Conservation (phyloP, 768 basidiomycete species). For the Suillus americanus region DNA sequence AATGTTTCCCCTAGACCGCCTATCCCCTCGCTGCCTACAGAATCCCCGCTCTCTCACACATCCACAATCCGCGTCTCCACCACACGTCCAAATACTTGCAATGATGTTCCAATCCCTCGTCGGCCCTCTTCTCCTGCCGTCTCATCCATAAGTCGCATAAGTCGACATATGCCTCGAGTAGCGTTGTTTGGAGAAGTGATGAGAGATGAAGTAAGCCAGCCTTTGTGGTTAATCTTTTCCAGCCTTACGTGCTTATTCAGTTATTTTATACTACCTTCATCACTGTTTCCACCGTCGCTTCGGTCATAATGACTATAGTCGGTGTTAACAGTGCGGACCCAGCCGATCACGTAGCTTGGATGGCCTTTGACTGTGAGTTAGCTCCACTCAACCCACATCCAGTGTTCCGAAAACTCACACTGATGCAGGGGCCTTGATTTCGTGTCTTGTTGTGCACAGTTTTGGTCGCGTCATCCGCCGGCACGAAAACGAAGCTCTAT, state of each 20-base stretch:
- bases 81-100: slow-evolving; percentile 11
- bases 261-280: slow-evolving; percentile 56
- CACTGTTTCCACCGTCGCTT: slow-evolving; percentile 46
- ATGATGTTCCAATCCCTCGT: slow-evolving; percentile 15
- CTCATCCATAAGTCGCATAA: slow-evolving; percentile 42
- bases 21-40: slow-evolving; percentile 9
- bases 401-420: slow-evolving; percentile 13
- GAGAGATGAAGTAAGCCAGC: slow-evolving; percentile 56
- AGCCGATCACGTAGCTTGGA: slow-evolving; percentile 51
- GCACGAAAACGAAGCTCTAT: slow-evolving; percentile 57
- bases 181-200: slow-evolving; percentile 55
- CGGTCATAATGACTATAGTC: slow-evolving; percentile 48
- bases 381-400: background rate
- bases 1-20: slow-evolving; percentile 4
- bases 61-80: slow-evolving; percentile 18
- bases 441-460: slow-evolving; percentile 56
- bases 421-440: slow-evolving; percentile 52
- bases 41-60: slow-evolving; percentile 12
- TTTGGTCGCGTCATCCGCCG: slow-evolving; percentile 58
- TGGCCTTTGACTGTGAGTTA: slow-evolving; percentile 51
- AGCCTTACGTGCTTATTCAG: slow-evolving; percentile 27
- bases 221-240: background rate
- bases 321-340: slow-evolving; percentile 48
- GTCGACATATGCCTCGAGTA: slow-evolving; percentile 51
- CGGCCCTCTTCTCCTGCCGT: slow-evolving; percentile 23